Conservation (phyloP, 176 grass and related monocot species). For the Bonia amplexicaulis region DNA sequence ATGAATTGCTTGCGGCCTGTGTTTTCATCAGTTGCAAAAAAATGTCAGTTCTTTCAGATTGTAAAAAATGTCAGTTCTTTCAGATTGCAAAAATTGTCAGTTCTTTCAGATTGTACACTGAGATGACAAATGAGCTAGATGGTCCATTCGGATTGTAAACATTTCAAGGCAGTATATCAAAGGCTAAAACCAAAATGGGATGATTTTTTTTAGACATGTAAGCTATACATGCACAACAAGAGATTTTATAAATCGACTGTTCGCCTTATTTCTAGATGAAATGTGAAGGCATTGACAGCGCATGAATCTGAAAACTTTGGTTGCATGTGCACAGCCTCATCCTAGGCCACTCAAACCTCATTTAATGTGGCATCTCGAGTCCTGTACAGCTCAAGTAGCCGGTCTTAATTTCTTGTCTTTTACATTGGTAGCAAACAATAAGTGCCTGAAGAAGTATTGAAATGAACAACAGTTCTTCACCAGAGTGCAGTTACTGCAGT, state of each 20-base stretch:
- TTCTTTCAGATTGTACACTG: not conserved
- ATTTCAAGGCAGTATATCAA: not conserved
- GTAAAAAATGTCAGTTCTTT: not conserved
- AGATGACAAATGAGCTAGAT: not conserved
- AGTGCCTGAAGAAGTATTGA: slow-evolving; percentile 25
- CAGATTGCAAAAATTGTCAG: no score
- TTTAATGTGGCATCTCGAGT: slow-evolving; percentile 43
- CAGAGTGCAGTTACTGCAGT: slow-evolving; percentile 16
- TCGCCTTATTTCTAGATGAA: not conserved
- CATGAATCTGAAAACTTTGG: not conserved
- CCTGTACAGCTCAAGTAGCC: slow-evolving; percentile 33
- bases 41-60: not conserved
- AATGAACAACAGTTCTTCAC: slow-evolving; percentile 25
- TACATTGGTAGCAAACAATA: slow-evolving; percentile 26
- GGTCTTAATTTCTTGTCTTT: slow-evolving; percentile 46
- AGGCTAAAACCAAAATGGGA: not conserved
- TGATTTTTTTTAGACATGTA: not conserved
- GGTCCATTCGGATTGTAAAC: not conserved
- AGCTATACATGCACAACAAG: not conserved
- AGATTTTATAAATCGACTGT: not conserved
- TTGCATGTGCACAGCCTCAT: slow-evolving; percentile 11
- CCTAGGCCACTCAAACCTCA: slow-evolving; percentile 20
- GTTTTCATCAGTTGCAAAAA: not conserved
- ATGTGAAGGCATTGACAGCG: not conserved
- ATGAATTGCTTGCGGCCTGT: slow-evolving; percentile 91